Conservation (phyloP, 805 yeast species). For the Cyberlindnera mycetangii region DNA sequence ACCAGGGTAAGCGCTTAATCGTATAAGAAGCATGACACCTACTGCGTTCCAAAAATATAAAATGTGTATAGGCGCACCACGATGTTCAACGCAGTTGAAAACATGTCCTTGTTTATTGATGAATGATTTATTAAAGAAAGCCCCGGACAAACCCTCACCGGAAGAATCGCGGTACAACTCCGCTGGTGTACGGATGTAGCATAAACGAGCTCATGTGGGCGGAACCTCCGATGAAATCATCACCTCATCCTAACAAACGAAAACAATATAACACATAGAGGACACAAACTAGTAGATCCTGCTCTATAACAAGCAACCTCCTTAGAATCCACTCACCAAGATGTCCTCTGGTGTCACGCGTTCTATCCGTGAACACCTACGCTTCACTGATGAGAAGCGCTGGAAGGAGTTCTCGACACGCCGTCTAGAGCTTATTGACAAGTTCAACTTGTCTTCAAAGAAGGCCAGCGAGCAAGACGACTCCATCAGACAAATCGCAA, state of each 20-base stretch:
- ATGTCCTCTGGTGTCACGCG: conserved; percentile 34
- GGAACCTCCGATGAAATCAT: background rate
- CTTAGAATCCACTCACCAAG: background rate
- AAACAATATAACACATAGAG: background rate
- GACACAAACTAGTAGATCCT: background rate
- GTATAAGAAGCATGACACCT: too few species aligned
- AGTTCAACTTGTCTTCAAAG: conserved; percentile 51
- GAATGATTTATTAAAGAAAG: too few species aligned
- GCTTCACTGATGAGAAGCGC: conserved; percentile 73
- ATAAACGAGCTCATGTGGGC: too few species aligned
- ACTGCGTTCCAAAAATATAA: too few species aligned
- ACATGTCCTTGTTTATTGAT: too few species aligned
- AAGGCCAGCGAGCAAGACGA: conserved; percentile 94
- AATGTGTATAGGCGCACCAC: too few species aligned
- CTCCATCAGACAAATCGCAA: conserved; percentile 76
- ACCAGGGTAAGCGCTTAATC: too few species aligned
- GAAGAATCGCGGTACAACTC: background rate
- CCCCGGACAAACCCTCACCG: background rate
- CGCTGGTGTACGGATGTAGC: conserved; percentile 2
- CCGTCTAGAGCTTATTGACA: conserved; percentile 83
- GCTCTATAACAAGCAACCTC: background rate
- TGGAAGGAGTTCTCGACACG: conserved; percentile 95
- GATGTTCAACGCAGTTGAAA: too few species aligned
- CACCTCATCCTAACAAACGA: background rate
- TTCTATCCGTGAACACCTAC: conserved; percentile 47